Evolutionary conservation across 2,329 filamentous ascomycete genomes (phyloP).

Genomic region (Penicillium sp.): DNA sequence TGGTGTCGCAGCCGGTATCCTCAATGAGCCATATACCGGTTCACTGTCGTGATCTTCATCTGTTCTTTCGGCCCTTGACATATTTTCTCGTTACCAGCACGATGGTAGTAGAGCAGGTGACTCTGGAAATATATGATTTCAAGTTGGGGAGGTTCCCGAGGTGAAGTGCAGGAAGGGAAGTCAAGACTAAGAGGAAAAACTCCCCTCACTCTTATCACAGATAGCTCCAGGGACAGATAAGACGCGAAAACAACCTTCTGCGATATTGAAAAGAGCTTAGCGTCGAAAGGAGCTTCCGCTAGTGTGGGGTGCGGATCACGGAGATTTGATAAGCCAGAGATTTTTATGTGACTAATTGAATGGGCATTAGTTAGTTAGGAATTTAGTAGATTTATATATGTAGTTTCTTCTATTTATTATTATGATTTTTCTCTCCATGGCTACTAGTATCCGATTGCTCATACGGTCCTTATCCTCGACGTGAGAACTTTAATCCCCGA

Average conservation of each 20-base stretch:
- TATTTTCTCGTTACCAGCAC: not conserved
- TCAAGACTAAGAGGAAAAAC: not conserved
- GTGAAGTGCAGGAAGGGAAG: not conserved
- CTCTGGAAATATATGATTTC: not conserved
- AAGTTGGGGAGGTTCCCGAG: not conserved
- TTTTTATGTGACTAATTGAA: constrained; percentile 5
- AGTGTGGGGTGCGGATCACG: constrained; percentile 12
- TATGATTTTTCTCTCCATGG: too few relatives aligned
- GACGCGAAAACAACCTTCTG: constrained; percentile 1
- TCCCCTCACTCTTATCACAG: constrained; percentile 11
- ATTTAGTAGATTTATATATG: not conserved
- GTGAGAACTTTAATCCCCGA: too few relatives aligned
- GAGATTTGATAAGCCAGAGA: constrained; percentile 9
- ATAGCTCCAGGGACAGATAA: constrained; percentile 10
- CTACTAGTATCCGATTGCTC: too few relatives aligned
- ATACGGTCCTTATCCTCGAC: too few relatives aligned
- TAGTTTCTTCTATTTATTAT: too few relatives aligned
- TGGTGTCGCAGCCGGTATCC: constrained; percentile 8
- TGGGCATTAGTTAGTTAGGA: not conserved
- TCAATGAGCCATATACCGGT: constrained; percentile 10
- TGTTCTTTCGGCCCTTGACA: constrained; percentile 8
- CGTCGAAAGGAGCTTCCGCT: constrained; percentile 3
- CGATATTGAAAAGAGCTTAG: constrained; percentile 10
- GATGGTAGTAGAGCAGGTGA: not conserved
- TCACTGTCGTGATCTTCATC: constrained; percentile 6